A percentile compares a stretch with the other conserved stretches of the same genome.
Evolutionary conservation across 2,329 filamentous ascomycete genomes (phyloP).

Genomic region (Sodiomyces alkalinus): DNA sequence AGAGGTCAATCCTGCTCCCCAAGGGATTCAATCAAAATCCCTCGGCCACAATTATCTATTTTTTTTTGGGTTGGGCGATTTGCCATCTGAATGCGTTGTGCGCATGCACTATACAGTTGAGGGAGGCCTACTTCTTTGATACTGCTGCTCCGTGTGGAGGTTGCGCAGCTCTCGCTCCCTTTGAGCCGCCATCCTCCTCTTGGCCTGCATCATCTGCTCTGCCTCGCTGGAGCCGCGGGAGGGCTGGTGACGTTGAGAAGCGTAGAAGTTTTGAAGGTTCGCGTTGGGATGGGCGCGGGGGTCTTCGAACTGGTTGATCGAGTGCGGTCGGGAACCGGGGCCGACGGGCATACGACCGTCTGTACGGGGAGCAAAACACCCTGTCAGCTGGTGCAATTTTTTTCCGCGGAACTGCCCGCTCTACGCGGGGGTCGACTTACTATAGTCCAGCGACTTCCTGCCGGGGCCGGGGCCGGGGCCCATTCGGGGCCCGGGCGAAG

Average conservation of each 20-base stretch:
- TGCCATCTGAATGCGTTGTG: constrained; percentile 23
- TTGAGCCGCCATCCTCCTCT: constrained; percentile 97
- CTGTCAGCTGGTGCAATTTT: constrained; percentile 10
- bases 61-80: constrained; percentile 18
- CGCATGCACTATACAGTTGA: constrained; percentile 59
- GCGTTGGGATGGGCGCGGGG: constrained; percentile 55
- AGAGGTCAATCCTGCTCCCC: constrained; percentile 8
- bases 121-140: constrained; percentile 94
- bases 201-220: constrained; percentile 97
- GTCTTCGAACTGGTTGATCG: constrained; percentile 69
- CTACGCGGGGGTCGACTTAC: constrained; percentile 11
- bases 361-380: no score
- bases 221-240: constrained; percentile 74
- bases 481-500: constrained; percentile 35
- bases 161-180: constrained; percentile 98
- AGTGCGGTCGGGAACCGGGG: constrained; percentile 60
- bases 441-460: constrained; percentile 13
- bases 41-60: constrained; percentile 18
- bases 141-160: constrained; percentile 99
- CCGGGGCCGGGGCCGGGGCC: constrained; percentile 12
- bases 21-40: constrained; percentile 4
- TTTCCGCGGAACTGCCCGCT: constrained; percentile 9
- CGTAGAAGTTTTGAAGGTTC: constrained; percentile 88
- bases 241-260: constrained; percentile 80
- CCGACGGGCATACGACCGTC: constrained; percentile 56